phyloP scores from a whole-genome alignment of 495 filamentous ascomycete genomes.

The Apodospora peruviana region DNA sequence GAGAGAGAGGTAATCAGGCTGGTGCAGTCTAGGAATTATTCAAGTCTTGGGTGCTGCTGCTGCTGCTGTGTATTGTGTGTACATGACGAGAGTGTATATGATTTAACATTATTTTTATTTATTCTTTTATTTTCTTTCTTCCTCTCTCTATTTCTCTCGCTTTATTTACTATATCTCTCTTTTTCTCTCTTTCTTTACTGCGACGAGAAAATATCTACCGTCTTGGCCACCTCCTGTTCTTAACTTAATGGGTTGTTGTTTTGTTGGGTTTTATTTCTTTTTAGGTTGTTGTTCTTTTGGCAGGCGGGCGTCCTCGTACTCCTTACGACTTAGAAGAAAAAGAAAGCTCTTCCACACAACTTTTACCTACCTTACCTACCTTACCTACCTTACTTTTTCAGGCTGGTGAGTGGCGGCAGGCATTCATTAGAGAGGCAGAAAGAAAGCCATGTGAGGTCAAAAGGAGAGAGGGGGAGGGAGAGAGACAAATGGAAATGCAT shows the following conservation, averaged over 20 bases:
- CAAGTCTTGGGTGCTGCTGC: no score
- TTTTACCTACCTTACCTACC: not conserved
- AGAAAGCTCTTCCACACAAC: not conserved
- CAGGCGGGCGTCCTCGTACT: not conserved
- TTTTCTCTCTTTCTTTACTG: not conserved
- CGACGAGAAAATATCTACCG: not conserved
- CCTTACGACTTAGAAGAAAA: conserved; percentile 1
- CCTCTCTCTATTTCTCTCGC: not conserved
- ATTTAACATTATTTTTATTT: not conserved
- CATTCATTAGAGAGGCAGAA: no score
- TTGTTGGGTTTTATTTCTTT: not conserved
- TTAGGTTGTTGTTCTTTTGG: not conserved
- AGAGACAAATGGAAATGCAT: no score
- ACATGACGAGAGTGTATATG: conserved; percentile 1
- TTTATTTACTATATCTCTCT: not conserved
- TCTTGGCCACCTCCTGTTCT: not conserved
- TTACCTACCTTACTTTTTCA: no score
- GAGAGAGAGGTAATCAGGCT: no score
- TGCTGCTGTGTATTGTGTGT: not conserved
- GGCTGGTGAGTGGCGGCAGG: no score
- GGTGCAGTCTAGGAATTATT: no score
- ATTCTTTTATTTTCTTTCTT: not conserved
- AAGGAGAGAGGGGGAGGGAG: no score
- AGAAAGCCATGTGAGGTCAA: no score
- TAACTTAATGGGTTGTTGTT: not conserved